Evolutionary conservation across 1,284 basidiomycete species (phyloP), one percentile per base, ranked within the genome.

Genomic region (Coniophora puteana): DNA sequence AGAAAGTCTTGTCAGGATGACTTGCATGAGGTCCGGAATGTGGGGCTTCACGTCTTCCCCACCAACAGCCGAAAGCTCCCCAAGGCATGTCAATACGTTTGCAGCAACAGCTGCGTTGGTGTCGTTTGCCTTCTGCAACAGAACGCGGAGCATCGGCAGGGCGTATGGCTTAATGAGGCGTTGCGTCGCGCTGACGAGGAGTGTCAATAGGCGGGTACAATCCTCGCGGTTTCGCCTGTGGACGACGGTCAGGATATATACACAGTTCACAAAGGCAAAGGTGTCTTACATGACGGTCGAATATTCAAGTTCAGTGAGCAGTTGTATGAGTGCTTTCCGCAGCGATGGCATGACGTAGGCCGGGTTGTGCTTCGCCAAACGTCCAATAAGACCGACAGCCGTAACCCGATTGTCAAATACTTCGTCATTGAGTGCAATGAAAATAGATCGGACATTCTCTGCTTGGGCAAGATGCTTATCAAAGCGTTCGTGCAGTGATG

Each of bases 311-410:
- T 99, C 96, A 0, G 96, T 99, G 40, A 99, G 73, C 7, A 99
- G 78, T 61, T 99, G 95, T 46, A 99, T 97, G 42, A 99, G 72
- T 2, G 94, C 89, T 64, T 99, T 99, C 39, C 96, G 79, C 27
- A 99, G 69, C 5, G 93, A 95, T 4, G 96, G 95, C 89, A 99
- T 98, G 24, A 99, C 94, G 67, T 98, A 97, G 26, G 96, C 96
- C 0, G 96, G 96, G 56, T 99, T 99, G 67, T 97, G 90, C 55
- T 86, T 83, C 3, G 95, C 92, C 20, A 99, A 77, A 21, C 96
- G 84, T 3, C 96, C 96, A 51, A 99, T 97, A 50, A 99, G 78
- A 20, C 72, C 71, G 35, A 99, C 93, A 4, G 95, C 95, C 10
- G 89, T 83, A 35, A 93, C 83, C 14, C 96, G 83, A 57, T 97